Conservation (phyloP, 306 rosid genomes). For the Vachellia collinsii region DNA sequence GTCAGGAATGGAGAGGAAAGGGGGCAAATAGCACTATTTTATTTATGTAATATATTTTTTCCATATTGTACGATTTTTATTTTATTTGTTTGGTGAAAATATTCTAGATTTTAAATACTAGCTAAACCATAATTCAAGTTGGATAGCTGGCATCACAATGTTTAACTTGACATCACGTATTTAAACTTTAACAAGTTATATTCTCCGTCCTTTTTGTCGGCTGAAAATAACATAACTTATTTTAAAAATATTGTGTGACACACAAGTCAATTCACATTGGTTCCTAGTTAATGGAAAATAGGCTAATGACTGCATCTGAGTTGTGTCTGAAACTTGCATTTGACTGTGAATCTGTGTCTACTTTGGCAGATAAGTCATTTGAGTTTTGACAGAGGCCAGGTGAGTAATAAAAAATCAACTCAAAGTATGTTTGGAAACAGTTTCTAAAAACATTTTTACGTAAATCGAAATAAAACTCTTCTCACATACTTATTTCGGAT, state of each 20-base stretch:
- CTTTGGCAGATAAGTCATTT: constrained; percentile 11
- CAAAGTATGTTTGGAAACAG: neutral
- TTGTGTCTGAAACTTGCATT: constrained; percentile 26
- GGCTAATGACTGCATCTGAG: neutral
- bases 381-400: constrained; percentile 34
- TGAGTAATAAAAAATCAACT: constrained; percentile 18
- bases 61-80: neutral
- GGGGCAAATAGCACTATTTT: neutral
- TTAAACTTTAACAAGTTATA: neutral
- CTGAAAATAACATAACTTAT: too few species aligned
- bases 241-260: neutral
- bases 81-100: neutral
- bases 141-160: neutral
- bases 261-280: neutral
- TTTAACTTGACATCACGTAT: neutral
- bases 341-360: neutral
- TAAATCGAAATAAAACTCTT: too few species aligned
- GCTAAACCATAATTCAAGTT: neutral
- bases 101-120: neutral
- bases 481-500: too few species aligned
- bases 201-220: neutral
- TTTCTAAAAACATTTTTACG: too few species aligned
- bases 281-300: neutral
- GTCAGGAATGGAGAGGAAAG: neutral
- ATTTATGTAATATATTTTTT: neutral